A percentile compares a stretch with the other conserved stretches of the same genome.
Evolutionary conservation across 2,329 filamentous ascomycete genomes (phyloP).

Genomic region (Trichoderma sp.): DNA sequence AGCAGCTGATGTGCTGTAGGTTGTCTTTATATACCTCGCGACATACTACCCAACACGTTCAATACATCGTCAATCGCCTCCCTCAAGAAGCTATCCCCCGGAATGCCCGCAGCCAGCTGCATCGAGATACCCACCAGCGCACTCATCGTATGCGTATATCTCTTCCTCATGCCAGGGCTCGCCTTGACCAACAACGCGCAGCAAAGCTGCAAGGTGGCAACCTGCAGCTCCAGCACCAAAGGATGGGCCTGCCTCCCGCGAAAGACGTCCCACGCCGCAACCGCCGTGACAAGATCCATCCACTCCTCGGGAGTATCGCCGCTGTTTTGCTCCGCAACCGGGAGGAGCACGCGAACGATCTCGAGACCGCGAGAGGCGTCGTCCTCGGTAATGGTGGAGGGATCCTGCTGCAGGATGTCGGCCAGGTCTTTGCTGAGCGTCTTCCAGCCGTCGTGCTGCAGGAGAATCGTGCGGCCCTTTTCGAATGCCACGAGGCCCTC

Average conservation of each 20-base stretch:
- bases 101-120: slow-evolving; percentile 44
- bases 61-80: slow-evolving; percentile 53
- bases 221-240: slow-evolving; percentile 51
- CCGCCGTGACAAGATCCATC: slow-evolving; percentile 57
- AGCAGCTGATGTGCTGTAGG: no score
- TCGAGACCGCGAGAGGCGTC: slow-evolving; percentile 54
- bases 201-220: slow-evolving; percentile 59
- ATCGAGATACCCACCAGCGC: slow-evolving; percentile 54
- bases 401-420: slow-evolving; percentile 44
- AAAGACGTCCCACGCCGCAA: slow-evolving; percentile 53
- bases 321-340: slow-evolving; percentile 51
- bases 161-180: slow-evolving; percentile 49
- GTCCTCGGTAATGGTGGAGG: slow-evolving; percentile 34
- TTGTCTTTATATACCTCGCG: not conserved
- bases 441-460: slow-evolving; percentile 57
- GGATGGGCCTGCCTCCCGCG: slow-evolving; percentile 33
- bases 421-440: slow-evolving; percentile 55
- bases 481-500: slow-evolving; percentile 58
- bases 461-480: slow-evolving; percentile 52
- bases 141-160: slow-evolving; percentile 55
- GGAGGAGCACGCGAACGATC: slow-evolving; percentile 58
- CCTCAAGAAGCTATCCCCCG: slow-evolving; percentile 39
- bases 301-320: slow-evolving; percentile 54
- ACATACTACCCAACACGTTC: slow-evolving; percentile 37
- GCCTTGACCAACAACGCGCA: slow-evolving; percentile 54